Conservation (phyloP, 352 stramenopile species). For the Globisporangium orthogonon region DNA sequence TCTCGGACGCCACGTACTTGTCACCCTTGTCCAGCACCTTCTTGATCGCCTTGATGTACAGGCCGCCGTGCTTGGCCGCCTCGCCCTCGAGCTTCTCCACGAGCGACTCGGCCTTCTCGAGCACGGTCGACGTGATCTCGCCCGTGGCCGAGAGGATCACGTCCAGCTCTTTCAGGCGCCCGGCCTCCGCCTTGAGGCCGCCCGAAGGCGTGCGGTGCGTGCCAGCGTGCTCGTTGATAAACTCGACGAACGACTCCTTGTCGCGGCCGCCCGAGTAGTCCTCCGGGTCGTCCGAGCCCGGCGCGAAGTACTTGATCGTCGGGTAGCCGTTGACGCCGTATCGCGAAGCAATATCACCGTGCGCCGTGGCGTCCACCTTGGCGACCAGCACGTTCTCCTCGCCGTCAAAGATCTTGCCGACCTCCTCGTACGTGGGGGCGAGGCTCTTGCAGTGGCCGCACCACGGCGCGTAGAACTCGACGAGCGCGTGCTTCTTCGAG, state of each 20-base stretch:
- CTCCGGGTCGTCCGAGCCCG: constrained; percentile 69
- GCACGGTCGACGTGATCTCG: constrained; percentile 55
- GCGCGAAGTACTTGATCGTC: constrained; percentile 90
- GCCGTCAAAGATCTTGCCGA: constrained; percentile 64
- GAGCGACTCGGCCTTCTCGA: constrained; percentile 66
- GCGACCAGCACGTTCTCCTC: constrained; percentile 79
- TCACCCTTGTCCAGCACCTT: constrained; percentile 87
- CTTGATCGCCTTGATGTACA: constrained; percentile 89
- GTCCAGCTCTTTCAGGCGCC: constrained; percentile 80
- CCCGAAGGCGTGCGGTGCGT: constrained; percentile 78
- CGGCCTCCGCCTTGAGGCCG: constrained; percentile 61
- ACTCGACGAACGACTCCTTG: constrained; percentile 83
- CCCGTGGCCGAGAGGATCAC: constrained; percentile 70
- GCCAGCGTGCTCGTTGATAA: constrained; percentile 89
- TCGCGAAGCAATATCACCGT: constrained; percentile 47
- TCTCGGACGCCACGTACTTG: constrained; percentile 79
- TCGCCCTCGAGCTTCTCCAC: constrained; percentile 66
- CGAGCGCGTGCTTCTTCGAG: constrained; percentile 82
- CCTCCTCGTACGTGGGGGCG: constrained; percentile 77
- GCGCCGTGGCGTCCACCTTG: constrained; percentile 77
- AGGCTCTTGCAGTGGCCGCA: constrained; percentile 61
- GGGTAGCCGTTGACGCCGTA: constrained; percentile 90
- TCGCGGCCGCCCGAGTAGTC: constrained; percentile 83
- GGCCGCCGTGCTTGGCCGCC: constrained; percentile 66
- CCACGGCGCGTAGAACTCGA: constrained; percentile 86